These are phyloP conservation scores for Schizosaccharomyces octosporus DNA, from an alignment of 805 yeast species.

Conservation along the genomic window DNA sequence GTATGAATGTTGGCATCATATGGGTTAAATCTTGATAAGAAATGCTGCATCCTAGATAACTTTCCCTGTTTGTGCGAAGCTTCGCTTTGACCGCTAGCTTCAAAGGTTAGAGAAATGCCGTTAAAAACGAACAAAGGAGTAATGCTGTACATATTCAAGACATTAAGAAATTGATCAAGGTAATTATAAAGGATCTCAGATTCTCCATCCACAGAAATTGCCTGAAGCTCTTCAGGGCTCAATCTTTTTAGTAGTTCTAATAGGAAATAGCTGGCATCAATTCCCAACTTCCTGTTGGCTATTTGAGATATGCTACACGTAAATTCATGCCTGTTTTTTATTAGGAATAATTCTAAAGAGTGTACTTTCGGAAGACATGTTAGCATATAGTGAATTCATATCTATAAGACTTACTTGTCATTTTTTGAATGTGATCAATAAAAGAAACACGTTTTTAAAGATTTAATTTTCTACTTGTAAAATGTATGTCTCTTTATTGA, in stretches of 20 bases:
- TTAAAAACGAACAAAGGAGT: slow-evolving; percentile 62
- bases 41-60: not conserved
- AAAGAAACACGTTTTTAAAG: too few species aligned
- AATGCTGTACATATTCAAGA: slow-evolving; percentile 34
- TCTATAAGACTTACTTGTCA: not conserved
- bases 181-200: slow-evolving; percentile 35
- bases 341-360: not conserved
- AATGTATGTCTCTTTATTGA: too few species aligned
- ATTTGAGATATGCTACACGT: not conserved
- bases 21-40: not conserved
- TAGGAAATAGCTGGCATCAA: slow-evolving; percentile 62
- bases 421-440: not conserved
- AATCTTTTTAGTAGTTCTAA: slow-evolving; percentile 27
- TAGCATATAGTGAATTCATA: not conserved
- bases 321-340: not conserved
- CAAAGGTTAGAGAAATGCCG: slow-evolving; percentile 19
- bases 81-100: not conserved
- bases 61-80: not conserved
- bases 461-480: too few species aligned
- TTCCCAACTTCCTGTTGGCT: slow-evolving; percentile 24
- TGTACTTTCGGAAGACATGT: not conserved
- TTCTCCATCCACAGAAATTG: slow-evolving; percentile 61
- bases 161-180: slow-evolving; percentile 36
- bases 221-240: slow-evolving; percentile 38
- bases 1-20: not conserved